Evolutionary conservation across 352 stramenopile species (phyloP).

Genomic region (Globisporangium cystogenes): DNA sequence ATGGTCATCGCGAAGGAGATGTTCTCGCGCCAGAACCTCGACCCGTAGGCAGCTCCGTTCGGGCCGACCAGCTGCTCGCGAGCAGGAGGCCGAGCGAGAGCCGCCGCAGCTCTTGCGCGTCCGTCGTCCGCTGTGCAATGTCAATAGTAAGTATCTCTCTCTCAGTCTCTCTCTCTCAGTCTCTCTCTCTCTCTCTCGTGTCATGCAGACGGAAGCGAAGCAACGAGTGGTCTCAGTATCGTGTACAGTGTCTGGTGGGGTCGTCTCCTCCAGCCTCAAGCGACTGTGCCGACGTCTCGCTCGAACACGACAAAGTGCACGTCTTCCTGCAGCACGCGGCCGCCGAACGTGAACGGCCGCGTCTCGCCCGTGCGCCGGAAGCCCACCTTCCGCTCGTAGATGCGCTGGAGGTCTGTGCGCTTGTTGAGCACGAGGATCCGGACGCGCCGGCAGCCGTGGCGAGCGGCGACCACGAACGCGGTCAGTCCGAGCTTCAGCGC

Average conservation of each 20-base stretch:
- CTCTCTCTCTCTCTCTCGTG: not conserved
- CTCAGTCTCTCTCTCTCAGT: not conserved
- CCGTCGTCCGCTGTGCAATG: too few species aligned
- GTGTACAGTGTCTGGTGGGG: too few species aligned
- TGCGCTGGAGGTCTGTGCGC: constrained; percentile 7
- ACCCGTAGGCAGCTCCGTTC: too few species aligned
- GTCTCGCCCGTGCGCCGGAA: constrained; percentile 7
- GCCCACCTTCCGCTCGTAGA: constrained; percentile 7
- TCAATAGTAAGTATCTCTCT: too few species aligned
- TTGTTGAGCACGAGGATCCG: constrained; percentile 12
- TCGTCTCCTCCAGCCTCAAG: not conserved
- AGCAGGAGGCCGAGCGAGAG: too few species aligned
- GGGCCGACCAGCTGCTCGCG: too few species aligned
- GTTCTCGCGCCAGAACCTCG: constrained; percentile 59
- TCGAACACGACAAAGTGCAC: constrained; percentile 11
- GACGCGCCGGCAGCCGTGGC: not conserved
- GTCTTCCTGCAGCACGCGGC: constrained; percentile 4
- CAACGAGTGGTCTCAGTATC: too few species aligned
- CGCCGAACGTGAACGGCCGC: constrained; percentile 5
- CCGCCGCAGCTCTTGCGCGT: too few species aligned
- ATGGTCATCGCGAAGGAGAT: constrained; percentile 90
- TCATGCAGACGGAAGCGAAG: too few species aligned
- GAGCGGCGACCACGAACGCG: constrained; percentile 2
- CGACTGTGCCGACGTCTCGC: not conserved
- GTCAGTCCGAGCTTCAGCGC: constrained; percentile 1